Base-by-base conservation (phyloP, 2,329 filamentous ascomycete species). In the Clonostachys rosea region DNA sequence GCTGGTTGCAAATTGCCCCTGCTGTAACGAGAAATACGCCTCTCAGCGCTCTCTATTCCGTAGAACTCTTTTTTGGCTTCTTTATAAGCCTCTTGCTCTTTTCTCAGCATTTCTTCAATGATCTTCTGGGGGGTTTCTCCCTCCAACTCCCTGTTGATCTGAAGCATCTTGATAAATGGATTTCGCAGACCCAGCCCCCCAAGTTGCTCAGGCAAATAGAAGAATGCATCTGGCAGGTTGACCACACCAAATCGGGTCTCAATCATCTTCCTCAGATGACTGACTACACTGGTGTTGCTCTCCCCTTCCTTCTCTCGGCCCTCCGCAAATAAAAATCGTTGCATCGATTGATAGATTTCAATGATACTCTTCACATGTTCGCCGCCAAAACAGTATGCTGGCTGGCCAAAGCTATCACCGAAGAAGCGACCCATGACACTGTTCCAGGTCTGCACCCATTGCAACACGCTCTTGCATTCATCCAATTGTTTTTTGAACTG, bases 401-500 rank as follows among this genome's bases (percentile, higher is more conserved):
- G 61, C 34, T 69, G 66, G 17, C 71, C 71, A 47, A 75, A 74
- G 3, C 70, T 73, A 24, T 68, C 64, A 45, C 63, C 63, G 56
- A 75, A 72, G 61, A 75, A 75, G 0, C 66, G 69, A 5, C 63
- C 59, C 9, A 70, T 69, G 52, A 73, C 75, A 34, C 63, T 67
- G 52, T 76, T 75, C 71, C 70, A 72, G 3, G 65, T 66, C 51
- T 61, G 60, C 16, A 73, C 62, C 60, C 59, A 67, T 20, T 64
- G 62, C 5, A 71, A 56, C 11, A 65, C 56, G 50, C 72, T 78
- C 43, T 68, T 69, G 56, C 74, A 79, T 34, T 74, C 70, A 3
- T 60, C 59, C 16, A 84, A 71, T 52, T 84, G 80, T 24, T 64
- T 72, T 44, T 68, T 65, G 11, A 84, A 68, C 58, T 84, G 78